Base-by-base conservation (phyloP, 106 monocot species). In the Apostasia ramifera region DNA sequence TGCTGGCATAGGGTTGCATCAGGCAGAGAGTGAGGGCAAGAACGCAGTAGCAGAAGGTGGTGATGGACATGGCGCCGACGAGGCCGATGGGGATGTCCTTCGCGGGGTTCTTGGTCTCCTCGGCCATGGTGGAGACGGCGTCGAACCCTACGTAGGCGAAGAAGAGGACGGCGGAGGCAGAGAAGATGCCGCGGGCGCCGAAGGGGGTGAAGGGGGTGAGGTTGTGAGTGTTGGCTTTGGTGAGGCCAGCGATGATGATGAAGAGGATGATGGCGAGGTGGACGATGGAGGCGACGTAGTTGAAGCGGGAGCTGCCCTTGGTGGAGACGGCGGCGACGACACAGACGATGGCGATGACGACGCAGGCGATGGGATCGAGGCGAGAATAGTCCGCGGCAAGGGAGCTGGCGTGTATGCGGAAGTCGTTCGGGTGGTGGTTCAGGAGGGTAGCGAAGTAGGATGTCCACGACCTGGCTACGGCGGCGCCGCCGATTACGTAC, bases 121-220 rank as follows among this genome's bases (percentile, higher is more conserved):
- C 93, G 9, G 93, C 93, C 93, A 94, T 85, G 8, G 88, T 93
- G 44, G 77, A 72, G 7, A 92, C 83, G 0, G 83, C 92, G 65
- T 92, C 91, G 73, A 92, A 92, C 11, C 91, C 91, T 10, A 87
- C 76, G 77, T 87, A 91, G 13, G 92, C 82, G 77, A 92, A 92
- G 83, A 85, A 92, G 69, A 92, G 82, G 38, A 92, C 91, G 8
- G 86, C 92, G 11, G 88, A 78, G 40, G 93, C 83, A 40, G 66
- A 61, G 76, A 93, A 93, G 66, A 89, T 74, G 46, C 93, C 89
- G 10, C 86, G 86, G 10, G 64, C 53, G 55, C 89, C 86, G 56
- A 73, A 77, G 8, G 89, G 89, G 9, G 84, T 75, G 80, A 93
- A 93, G 54, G 72, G 59, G 41, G 71, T 53, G 47, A 85, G 71